Evolutionary conservation across 306 rosid genomes (phyloP).

Genomic region (Cercis canadensis): DNA sequence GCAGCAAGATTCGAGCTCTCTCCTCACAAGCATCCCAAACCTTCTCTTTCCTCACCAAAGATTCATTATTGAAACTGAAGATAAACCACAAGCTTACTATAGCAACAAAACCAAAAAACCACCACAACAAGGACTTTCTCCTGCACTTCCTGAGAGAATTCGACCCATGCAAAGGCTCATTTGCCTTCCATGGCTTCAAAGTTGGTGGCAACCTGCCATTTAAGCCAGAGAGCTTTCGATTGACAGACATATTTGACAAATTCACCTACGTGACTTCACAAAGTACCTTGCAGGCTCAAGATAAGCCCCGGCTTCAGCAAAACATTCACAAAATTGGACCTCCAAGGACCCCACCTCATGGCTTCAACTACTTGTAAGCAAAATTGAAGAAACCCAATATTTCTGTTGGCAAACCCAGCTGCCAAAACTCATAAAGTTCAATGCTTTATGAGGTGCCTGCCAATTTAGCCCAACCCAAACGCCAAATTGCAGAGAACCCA

Average conservation of each 20-base stretch:
- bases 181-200: conserved; percentile 63
- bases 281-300: conserved; percentile 43
- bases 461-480: conserved; percentile 26
- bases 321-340: conserved; percentile 50
- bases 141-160: conserved; percentile 57
- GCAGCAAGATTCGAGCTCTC: conserved; percentile 60
- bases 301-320: conserved; percentile 44
- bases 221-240: conserved; percentile 60
- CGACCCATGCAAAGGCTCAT: conserved; percentile 57
- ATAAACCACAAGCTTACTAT: conserved; percentile 53
- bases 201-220: conserved; percentile 62
- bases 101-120: conserved; percentile 54
- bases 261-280: conserved; percentile 45
- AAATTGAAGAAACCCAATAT: conserved; percentile 36
- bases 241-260: conserved; percentile 69
- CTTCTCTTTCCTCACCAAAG: conserved; percentile 48
- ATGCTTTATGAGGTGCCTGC: conserved; percentile 41
- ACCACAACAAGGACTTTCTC: conserved; percentile 52
- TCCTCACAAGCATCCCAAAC: conserved; percentile 49
- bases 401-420: conserved; percentile 34
- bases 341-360: conserved; percentile 34
- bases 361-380: conserved; percentile 27
- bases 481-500: conserved; percentile 50
- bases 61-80: conserved; percentile 44
- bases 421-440: conserved; percentile 44